These are phyloP conservation scores for Sporothrix mexicana DNA, from an alignment of 2,329 filamentous ascomycete genomes.

Conservation along the genomic window DNA sequence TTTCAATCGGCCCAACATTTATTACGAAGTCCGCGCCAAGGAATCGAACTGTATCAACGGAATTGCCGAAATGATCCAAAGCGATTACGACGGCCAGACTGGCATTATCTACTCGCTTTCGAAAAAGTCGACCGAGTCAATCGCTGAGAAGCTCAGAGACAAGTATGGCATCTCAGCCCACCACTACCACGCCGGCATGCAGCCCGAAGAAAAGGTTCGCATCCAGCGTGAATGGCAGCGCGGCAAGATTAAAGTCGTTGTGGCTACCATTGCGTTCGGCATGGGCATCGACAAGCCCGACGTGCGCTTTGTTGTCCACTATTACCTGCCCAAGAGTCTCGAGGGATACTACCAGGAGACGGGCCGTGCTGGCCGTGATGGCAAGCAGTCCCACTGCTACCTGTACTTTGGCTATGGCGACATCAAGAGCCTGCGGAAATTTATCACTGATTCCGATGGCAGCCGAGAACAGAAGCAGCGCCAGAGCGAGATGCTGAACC, in stretches of 20 bases:
- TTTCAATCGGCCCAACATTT: conserved; percentile 95
- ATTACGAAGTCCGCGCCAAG: conserved; percentile 83
- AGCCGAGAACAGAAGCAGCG: conserved; percentile 78
- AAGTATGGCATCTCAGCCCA: conserved; percentile 71
- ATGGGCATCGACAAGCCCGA: conserved; percentile 99
- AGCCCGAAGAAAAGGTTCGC: conserved; percentile 67
- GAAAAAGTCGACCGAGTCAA: conserved; percentile 77
- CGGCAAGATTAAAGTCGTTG: conserved; percentile 82
- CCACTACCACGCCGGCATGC: conserved; percentile 86
- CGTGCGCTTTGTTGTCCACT: conserved; percentile 94
- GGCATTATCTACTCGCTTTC: conserved; percentile 96
- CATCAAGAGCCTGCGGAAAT: conserved; percentile 71
- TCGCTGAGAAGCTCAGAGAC: conserved; percentile 70
- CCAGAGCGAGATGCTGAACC: conserved; percentile 82
- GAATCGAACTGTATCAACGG: conserved; percentile 59
- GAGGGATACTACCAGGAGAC: conserved; percentile 99
- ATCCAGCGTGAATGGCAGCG: conserved; percentile 84
- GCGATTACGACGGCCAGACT: conserved; percentile 71
- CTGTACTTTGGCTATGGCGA: conserved; percentile 87
- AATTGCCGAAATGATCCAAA: conserved; percentile 71
- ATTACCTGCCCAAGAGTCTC: conserved; percentile 89
- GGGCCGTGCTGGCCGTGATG: conserved; percentile 90
- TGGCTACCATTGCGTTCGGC: conserved; percentile 97
- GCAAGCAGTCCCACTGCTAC: conserved; percentile 84
- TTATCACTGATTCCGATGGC: conserved; percentile 84